A percentile compares a stretch with the other conserved stretches of the same genome.
Conservation (phyloP, 805 yeast genomes). For the Tetrapisispora iriomotensis region DNA sequence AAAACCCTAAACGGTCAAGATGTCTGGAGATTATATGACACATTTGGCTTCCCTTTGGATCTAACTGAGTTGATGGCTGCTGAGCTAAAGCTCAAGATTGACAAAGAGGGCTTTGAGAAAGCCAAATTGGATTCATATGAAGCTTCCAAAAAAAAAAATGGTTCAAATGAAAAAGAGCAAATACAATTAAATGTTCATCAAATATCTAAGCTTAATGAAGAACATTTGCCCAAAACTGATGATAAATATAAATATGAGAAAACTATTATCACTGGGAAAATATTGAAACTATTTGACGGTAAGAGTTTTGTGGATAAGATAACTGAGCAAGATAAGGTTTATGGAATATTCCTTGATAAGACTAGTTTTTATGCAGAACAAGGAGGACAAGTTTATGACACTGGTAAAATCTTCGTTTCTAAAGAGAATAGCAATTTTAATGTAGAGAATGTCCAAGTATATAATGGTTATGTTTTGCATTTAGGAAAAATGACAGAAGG, state of each 20-base stretch:
- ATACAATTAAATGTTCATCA: conserved; percentile 89
- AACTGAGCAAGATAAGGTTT: conserved; percentile 38
- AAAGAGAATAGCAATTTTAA: conserved; percentile 69
- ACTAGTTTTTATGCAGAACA: conserved; percentile 97
- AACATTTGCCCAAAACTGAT: conserved; percentile 66
- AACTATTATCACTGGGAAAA: conserved; percentile 56
- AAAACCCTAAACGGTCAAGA: conserved; percentile 82
- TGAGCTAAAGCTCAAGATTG: conserved; percentile 90
- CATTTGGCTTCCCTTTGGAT: conserved; percentile 98
- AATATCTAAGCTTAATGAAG: conserved; percentile 54
- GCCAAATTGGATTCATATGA: conserved; percentile 85
- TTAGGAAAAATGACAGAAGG: conserved; percentile 84
- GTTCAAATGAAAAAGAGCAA: conserved; percentile 43
- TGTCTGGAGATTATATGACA: conserved; percentile 97
- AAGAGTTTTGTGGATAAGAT: conserved; percentile 46
- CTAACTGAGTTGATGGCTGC: conserved; percentile 97
- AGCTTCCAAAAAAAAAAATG: conserved; percentile 85
- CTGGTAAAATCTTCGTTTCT: conserved; percentile 84
- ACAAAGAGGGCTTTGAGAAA: conserved; percentile 82
- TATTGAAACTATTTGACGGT: conserved; percentile 65
- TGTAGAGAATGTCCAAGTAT: conserved; percentile 84
- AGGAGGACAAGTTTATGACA: conserved; percentile 98
- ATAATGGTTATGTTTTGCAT: conserved; percentile 91
- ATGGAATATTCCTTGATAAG: conserved; percentile 76
- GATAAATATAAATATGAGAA: conserved; percentile 72